Percentiles rank a stretch among this genome's conserved stretches.
Evolutionary conservation across 495 filamentous ascomycete genomes (phyloP).

Genomic region (Evansstolkia leycettana): DNA sequence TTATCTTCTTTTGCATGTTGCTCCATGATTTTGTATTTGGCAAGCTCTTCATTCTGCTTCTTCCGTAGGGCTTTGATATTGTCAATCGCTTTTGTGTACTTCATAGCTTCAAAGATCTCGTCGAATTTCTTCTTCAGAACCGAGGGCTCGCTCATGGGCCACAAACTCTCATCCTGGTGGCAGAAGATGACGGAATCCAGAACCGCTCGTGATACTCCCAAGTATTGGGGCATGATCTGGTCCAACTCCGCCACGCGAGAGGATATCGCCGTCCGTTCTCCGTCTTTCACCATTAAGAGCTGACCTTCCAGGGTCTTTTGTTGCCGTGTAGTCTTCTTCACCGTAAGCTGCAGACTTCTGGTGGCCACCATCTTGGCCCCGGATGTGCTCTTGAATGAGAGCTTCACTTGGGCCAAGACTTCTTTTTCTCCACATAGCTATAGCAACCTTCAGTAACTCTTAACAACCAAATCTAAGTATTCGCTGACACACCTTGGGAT

Average conservation of each 20-base stretch:
- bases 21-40: constrained; percentile 56
- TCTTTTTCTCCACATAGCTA: constrained; percentile 80
- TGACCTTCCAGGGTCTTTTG: constrained; percentile 72
- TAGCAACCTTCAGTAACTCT: background rate
- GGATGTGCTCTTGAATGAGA: constrained; percentile 66
- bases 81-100: constrained; percentile 94
- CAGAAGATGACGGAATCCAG: constrained; percentile 95
- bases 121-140: constrained; percentile 88
- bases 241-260: constrained; percentile 70
- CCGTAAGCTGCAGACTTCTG: constrained; percentile 68
- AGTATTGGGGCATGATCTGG: constrained; percentile 68
- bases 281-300: constrained; percentile 61
- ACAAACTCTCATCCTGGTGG: constrained; percentile 94
- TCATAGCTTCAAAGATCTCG: constrained; percentile 92
- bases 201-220: constrained; percentile 83
- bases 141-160: constrained; percentile 88
- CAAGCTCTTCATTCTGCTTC: constrained; percentile 63
- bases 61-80: constrained; percentile 83
- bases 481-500: constrained; percentile 54
- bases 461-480: too few species aligned
- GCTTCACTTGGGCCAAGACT: constrained; percentile 81
- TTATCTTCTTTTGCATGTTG: constrained; percentile 73
- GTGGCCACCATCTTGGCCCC: constrained; percentile 69
- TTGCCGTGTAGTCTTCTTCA: constrained; percentile 65
- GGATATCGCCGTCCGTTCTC: constrained; percentile 68